Evolutionary conservation across 805 yeast species (phyloP).

Genomic region (Lipomyces orientalis): DNA sequence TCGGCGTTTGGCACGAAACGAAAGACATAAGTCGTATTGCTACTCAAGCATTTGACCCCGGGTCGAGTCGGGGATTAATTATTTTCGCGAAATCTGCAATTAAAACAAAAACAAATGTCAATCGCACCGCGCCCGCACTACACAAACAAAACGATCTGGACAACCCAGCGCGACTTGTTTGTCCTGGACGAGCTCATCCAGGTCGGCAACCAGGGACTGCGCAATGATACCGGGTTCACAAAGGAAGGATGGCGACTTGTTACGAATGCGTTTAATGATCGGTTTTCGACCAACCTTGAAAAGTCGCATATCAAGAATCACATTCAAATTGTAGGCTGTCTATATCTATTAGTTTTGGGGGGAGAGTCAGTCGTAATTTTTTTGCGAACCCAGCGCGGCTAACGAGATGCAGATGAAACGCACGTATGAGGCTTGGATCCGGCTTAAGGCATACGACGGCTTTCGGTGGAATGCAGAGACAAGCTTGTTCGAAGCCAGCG

Average conservation of each 20-base stretch:
- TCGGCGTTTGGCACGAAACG: neutral
- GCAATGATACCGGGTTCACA: slow-evolving; percentile 25
- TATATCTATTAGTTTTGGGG: neutral
- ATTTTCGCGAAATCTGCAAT: neutral
- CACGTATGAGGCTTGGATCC: slow-evolving; percentile 28
- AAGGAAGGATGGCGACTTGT: slow-evolving; percentile 32
- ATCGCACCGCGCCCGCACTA: slow-evolving; percentile 26
- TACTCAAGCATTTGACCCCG: neutral
- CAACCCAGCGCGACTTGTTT: slow-evolving; percentile 21
- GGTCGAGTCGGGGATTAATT: neutral
- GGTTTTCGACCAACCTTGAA: slow-evolving; percentile 24
- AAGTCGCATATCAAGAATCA: slow-evolving; percentile 33
- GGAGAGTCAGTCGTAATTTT: neutral
- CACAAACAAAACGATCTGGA: slow-evolving; percentile 32
- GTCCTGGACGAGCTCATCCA: slow-evolving; percentile 18
- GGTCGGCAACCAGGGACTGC: slow-evolving; percentile 15
- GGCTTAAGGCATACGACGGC: slow-evolving; percentile 14
- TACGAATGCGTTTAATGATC: slow-evolving; percentile 23
- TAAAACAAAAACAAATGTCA: neutral
- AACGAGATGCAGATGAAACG: slow-evolving; percentile 20
- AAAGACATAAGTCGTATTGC: neutral
- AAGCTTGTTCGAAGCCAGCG: slow-evolving; percentile 23
- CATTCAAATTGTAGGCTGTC: slow-evolving; percentile 22
- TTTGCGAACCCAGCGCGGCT: neutral
- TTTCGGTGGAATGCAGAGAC: slow-evolving; percentile 22